Evolutionary conservation across 257 asterid species (phyloP).

Genomic region (Nicotiana otophora): DNA sequence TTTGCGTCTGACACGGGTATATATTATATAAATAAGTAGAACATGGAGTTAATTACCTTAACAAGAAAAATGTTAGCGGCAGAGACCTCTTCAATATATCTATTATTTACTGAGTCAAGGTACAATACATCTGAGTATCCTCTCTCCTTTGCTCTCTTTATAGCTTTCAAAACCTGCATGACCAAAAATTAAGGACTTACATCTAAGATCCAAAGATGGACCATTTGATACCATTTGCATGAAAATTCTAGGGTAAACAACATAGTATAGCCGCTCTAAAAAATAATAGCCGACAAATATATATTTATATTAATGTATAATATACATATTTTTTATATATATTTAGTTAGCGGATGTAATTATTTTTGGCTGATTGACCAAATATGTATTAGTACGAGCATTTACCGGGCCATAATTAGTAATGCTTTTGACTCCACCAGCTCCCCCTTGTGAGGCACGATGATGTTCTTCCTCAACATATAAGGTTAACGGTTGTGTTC

Average conservation of each 20-base stretch:
- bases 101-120: slow-evolving; percentile 58
- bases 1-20: too few relatives aligned
- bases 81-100: slow-evolving; percentile 69
- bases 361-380: too few relatives aligned
- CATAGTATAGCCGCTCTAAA: too few relatives aligned
- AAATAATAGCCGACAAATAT: too few relatives aligned
- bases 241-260: too few relatives aligned
- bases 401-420: slow-evolving; percentile 79
- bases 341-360: too few relatives aligned
- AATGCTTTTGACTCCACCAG: slow-evolving; percentile 76
- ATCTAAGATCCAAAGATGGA: neutral
- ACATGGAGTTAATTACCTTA: slow-evolving; percentile 35
- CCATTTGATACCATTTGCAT: neutral
- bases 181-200: neutral
- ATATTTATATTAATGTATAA: too few relatives aligned
- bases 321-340: too few relatives aligned
- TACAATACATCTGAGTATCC: slow-evolving; percentile 83
- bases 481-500: slow-evolving; percentile 48
- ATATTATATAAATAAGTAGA: neutral
- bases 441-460: slow-evolving; percentile 83
- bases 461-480: slow-evolving; percentile 59
- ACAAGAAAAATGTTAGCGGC: slow-evolving; percentile 60
- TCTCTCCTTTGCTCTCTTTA: slow-evolving; percentile 40
- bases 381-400: neutral
- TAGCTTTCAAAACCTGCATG: slow-evolving; percentile 19